A percentile compares a stretch with the other conserved stretches of the same genome.
These are phyloP conservation scores for Dothideomycetes sp. DNA, from an alignment of 2,329 filamentous ascomycete species.

Conservation along the genomic window DNA sequence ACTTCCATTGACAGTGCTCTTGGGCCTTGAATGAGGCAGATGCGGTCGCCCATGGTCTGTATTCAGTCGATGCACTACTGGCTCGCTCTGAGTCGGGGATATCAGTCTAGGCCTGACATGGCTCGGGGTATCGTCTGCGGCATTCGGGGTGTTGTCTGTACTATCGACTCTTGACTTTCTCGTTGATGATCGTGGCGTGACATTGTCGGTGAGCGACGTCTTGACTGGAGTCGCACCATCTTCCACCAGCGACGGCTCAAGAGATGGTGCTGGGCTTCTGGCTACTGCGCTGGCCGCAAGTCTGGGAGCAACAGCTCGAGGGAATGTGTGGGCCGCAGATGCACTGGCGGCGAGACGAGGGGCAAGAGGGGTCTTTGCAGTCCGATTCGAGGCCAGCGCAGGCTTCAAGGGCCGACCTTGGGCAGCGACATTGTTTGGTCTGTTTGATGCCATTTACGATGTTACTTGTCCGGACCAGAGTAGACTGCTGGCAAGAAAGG, in stretches of 20 bases:
- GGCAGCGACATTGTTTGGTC: not conserved
- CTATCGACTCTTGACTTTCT: slow-evolving; percentile 64
- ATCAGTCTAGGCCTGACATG: slow-evolving; percentile 23
- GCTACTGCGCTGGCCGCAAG: not conserved
- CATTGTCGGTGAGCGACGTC: slow-evolving; percentile 48
- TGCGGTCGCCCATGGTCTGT: not conserved
- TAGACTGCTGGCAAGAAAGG: no score
- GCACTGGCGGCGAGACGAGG: slow-evolving; percentile 38
- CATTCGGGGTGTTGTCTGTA: slow-evolving; percentile 43
- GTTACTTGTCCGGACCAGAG: no score
- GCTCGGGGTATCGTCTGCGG: slow-evolving; percentile 36
- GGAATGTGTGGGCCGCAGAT: no score
- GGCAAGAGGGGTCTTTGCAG: slow-evolving; percentile 44
- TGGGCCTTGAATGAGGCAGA: slow-evolving; percentile 17
- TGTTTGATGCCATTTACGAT: not conserved
- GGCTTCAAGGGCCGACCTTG: slow-evolving; percentile 55
- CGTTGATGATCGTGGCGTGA: slow-evolving; percentile 68
- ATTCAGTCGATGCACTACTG: not conserved
- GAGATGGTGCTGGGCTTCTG: slow-evolving; percentile 25
- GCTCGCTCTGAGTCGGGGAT: slow-evolving; percentile 17
- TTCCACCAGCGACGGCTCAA: slow-evolving; percentile 15
- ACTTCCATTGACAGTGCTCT: slow-evolving; percentile 19
- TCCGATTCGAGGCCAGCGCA: slow-evolving; percentile 52
- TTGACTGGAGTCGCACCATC: slow-evolving; percentile 37
- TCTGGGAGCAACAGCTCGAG: no score